These are phyloP conservation scores for Globisporangium orthogonon DNA, from an alignment of 352 stramenopile genomes.

Conservation along the genomic window DNA sequence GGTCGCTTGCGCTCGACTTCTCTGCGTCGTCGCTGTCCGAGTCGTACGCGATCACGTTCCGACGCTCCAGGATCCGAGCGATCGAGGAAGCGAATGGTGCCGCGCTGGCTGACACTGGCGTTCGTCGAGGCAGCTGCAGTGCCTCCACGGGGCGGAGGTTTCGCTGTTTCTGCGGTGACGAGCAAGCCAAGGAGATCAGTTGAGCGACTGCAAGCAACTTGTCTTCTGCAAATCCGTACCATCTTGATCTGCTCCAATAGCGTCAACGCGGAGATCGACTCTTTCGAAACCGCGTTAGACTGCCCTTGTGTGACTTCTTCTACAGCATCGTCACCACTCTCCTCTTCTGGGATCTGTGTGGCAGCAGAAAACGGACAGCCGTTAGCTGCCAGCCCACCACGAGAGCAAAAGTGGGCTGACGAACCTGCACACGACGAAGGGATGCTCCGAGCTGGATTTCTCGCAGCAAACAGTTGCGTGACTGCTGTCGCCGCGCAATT, in stretches of 20 bases:
- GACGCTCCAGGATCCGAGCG: slow-evolving; percentile 52
- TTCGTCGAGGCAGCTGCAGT: slow-evolving; percentile 8
- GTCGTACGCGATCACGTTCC: slow-evolving; percentile 50
- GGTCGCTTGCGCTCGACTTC: slow-evolving; percentile 7
- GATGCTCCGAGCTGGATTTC: slow-evolving; percentile 30
- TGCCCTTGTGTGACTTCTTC: background rate
- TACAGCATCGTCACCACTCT: no score
- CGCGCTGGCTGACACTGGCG: slow-evolving; percentile 5
- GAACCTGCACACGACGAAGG: slow-evolving; percentile 18
- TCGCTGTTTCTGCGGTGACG: slow-evolving; percentile 30
- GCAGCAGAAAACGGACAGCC: background rate
- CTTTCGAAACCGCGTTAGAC: no score
- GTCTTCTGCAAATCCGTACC: slow-evolving; percentile 6
- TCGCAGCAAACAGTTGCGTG: slow-evolving; percentile 11
- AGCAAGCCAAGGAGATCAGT: background rate
- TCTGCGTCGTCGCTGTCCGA: slow-evolving; percentile 35
- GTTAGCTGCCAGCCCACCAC: background rate
- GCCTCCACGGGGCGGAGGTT: slow-evolving; percentile 30
- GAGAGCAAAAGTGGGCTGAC: no score
- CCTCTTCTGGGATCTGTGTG: background rate
- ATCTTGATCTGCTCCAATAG: slow-evolving; percentile 49
- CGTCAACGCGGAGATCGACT: slow-evolving; percentile 1
- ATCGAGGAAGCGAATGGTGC: slow-evolving; percentile 51
- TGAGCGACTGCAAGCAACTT: background rate
- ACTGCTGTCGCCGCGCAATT: background rate